Conservation (phyloP, 2,329 filamentous ascomycete genomes). For the Rhynchosporium secalis region DNA sequence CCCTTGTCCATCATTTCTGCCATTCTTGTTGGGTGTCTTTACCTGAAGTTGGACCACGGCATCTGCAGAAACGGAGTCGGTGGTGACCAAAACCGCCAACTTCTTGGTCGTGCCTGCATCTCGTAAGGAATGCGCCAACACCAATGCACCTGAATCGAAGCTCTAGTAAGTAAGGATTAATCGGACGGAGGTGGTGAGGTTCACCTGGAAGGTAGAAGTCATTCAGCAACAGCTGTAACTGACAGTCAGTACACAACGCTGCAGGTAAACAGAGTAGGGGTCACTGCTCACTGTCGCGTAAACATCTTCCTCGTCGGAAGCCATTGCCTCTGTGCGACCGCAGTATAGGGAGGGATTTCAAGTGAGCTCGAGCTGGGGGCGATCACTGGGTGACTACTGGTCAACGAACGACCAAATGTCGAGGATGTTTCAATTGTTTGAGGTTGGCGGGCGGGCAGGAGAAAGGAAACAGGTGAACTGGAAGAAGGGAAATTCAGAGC, state of each 20-base stretch:
- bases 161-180: slow-evolving; percentile 25
- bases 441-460: not conserved
- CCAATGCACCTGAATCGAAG: slow-evolving; percentile 70
- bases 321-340: slow-evolving; percentile 40
- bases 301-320: slow-evolving; percentile 53
- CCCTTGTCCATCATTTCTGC: not conserved
- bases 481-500: not conserved
- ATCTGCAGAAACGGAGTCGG: slow-evolving; percentile 72
- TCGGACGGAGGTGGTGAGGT: slow-evolving; percentile 27
- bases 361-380: not conserved
- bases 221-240: slow-evolving; percentile 77
- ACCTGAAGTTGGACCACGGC: slow-evolving; percentile 80
- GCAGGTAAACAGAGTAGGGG: slow-evolving; percentile 1
- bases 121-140: slow-evolving; percentile 90
- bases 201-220: slow-evolving; percentile 91
- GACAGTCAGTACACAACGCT: slow-evolving; percentile 27
- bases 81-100: slow-evolving; percentile 79
- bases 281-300: slow-evolving; percentile 59
- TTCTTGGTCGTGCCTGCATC: slow-evolving; percentile 87
- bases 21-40: slow-evolving; percentile 20
- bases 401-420: no score
- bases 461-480: not conserved
- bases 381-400: not conserved
- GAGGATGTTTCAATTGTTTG: not conserved
- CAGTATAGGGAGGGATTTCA: not conserved